Conservation (phyloP, 108 stramenopile genomes). For the Skeletonema menzelii region DNA sequence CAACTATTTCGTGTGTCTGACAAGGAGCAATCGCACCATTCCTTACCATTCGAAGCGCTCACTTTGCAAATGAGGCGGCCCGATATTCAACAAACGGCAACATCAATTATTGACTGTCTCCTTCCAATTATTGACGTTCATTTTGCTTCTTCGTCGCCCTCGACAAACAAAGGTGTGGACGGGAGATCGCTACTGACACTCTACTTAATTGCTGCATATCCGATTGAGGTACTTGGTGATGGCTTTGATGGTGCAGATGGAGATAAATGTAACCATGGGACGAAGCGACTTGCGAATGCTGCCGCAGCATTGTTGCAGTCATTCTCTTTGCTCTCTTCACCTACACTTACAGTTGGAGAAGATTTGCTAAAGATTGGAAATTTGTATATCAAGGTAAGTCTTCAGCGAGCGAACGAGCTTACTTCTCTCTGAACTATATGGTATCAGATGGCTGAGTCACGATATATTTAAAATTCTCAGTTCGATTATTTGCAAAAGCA, state of each 20-base stretch:
- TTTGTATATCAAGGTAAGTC: background rate
- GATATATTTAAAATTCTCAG: background rate
- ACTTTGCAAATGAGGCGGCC: constrained; percentile 31
- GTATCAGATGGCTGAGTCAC: no score
- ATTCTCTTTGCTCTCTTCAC: background rate
- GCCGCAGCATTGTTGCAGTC: background rate
- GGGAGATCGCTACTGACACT: constrained; percentile 27
- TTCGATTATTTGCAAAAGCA: no score
- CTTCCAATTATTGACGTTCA: constrained; percentile 12
- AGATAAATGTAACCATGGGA: background rate
- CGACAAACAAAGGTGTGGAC: constrained; percentile 5
- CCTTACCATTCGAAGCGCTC: constrained; percentile 17
- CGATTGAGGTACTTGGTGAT: constrained; percentile 34
- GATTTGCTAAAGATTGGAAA: background rate
- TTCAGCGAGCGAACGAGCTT: no score
- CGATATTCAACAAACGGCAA: constrained; percentile 15
- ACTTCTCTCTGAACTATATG: no score
- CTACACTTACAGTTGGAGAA: background rate
- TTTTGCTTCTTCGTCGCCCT: background rate
- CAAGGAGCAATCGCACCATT: background rate
- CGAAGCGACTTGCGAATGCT: background rate
- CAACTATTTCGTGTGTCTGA: background rate
- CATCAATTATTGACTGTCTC: constrained; percentile 13
- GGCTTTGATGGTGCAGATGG: constrained; percentile 12
- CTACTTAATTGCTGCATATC: constrained; percentile 32